Evolutionary conservation across 2,329 filamentous ascomycete species (phyloP), one percentile per base, ranked within the genome.

Genomic region (Diaporthe nobilis): DNA sequence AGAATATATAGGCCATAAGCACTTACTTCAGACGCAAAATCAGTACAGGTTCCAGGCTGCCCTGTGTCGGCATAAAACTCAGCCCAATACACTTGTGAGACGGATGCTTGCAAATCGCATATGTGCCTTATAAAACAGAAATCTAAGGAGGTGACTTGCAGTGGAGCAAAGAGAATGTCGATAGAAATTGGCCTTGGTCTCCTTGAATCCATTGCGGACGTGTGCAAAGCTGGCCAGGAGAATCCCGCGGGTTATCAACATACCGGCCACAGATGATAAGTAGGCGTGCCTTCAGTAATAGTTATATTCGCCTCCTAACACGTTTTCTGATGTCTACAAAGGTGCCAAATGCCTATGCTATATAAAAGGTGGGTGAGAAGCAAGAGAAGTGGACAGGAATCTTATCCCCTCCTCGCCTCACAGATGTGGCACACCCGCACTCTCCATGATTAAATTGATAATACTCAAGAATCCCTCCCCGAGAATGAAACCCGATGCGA

Each of bases 391-490:
- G 20, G 44, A 47, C 7, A 20, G 22, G 17, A 22, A 49, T 49
- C 28, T 13, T 15, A 25, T 20, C 8, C 12, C 20, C 15, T 4
- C 25, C n/a, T 13, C 13, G n/a, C 25, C 47, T 71, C 68, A 94
- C 44, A 95, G 85, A 87, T 97, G 95, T 70, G 95, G 94, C 74
- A 97, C 94, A 4, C 88, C 85, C 13, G 92, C 87, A 82, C 94
- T 96, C 74, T 97, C 95, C 81, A 99, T 86, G 12, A 94, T 85
- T 73, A 99, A 85, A 82, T 98, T 98, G 37, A 97, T 89, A 80
- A 99, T 98, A 82, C 96, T 98, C 78, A 98, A 87, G 78, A 98
- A 91, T 0, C 96, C 96, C 83, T 98, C 96, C 0, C 96, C 95
- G 10, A 99, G 87, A 78, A 99, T 98, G 77, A 98, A 91, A 0